Evolutionary conservation across 352 stramenopile genomes (phyloP).

Genomic region (Globisporangium recalcitrans): DNA sequence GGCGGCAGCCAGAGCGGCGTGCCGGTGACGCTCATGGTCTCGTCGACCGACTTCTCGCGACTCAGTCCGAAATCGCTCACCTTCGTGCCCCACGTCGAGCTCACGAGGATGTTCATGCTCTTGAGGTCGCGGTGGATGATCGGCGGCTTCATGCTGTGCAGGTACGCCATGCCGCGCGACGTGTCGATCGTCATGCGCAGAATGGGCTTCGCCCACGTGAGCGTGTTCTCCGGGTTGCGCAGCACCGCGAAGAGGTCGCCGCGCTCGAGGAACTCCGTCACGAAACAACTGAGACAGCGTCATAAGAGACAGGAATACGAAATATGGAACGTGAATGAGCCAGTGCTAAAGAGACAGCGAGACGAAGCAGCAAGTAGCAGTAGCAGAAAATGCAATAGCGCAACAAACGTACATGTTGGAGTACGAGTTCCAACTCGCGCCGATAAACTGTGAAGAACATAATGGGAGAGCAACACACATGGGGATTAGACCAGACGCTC

Average conservation of each 20-base stretch:
- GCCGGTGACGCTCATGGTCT: conserved; percentile 91
- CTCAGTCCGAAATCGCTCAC: conserved; percentile 98
- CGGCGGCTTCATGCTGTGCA: conserved; percentile 96
- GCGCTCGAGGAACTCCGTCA: conserved; percentile 83
- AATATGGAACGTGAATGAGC: conserved; percentile 1
- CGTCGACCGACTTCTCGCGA: conserved; percentile 93
- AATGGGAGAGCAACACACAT: not conserved
- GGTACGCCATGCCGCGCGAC: conserved; percentile 94
- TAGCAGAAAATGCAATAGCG: not conserved
- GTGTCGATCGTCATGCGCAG: conserved; percentile 88
- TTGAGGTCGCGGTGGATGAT: conserved; percentile 99
- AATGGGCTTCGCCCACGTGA: conserved; percentile 84
- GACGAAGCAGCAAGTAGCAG: not conserved
- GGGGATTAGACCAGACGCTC: not conserved
- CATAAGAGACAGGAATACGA: conserved; percentile 6
- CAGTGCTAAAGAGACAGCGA: not conserved
- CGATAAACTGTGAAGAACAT: conserved; percentile 62
- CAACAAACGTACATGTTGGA: conserved; percentile 83
- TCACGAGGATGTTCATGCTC: conserved; percentile 89
- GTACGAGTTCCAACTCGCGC: conserved; percentile 89
- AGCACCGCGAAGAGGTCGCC: conserved; percentile 81
- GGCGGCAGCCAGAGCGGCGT: conserved; percentile 81
- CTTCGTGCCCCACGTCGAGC: conserved; percentile 87
- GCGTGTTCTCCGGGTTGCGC: conserved; percentile 70
- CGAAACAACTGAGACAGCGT: conserved; percentile 59